Conservation (phyloP, 2,329 filamentous ascomycete genomes). For the Ceratocystis albifundus region DNA sequence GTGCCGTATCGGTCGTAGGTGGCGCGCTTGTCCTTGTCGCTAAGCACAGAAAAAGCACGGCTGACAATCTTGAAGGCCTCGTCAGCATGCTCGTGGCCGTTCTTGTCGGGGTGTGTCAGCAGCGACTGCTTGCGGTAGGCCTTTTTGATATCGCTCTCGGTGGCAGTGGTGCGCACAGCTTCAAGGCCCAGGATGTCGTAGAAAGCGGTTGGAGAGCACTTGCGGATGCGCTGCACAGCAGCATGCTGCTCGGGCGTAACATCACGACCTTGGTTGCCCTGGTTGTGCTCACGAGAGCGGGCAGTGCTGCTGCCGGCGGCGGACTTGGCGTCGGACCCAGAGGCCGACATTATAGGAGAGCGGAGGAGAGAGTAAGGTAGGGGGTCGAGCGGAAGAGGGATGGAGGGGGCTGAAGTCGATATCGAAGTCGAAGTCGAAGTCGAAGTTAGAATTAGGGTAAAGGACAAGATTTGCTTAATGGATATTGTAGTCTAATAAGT, state of each 20-base stretch:
- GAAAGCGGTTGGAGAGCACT: conserved; percentile 75
- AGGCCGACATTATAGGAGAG: conserved; percentile 20
- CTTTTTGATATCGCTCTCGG: conserved; percentile 87
- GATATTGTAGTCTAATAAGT: background rate
- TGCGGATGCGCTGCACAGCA: conserved; percentile 77
- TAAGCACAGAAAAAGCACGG: conserved; percentile 82
- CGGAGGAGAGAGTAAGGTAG: conserved; percentile 16
- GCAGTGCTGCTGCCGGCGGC: conserved; percentile 34
- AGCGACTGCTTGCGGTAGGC: conserved; percentile 90
- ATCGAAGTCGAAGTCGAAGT: too few species aligned
- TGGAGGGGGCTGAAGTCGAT: background rate
- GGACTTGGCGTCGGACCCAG: conserved; percentile 44
- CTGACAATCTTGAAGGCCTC: conserved; percentile 99
- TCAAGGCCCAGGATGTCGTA: conserved; percentile 86
- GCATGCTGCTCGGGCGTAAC: conserved; percentile 86
- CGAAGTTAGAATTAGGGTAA: background rate
- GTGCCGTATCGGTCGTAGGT: conserved; percentile 83
- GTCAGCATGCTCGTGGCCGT: conserved; percentile 87
- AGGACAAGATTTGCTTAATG: background rate
- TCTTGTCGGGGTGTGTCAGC: conserved; percentile 96
- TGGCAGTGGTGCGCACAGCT: conserved; percentile 49
- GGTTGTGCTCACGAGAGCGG: conserved; percentile 56
- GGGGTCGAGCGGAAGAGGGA: background rate
- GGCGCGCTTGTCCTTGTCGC: conserved; percentile 83
- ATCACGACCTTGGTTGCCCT: conserved; percentile 62